These are phyloP conservation scores for Basipetospora sp. DNA, from an alignment of 2,329 filamentous ascomycete genomes.

Conservation along the genomic window DNA sequence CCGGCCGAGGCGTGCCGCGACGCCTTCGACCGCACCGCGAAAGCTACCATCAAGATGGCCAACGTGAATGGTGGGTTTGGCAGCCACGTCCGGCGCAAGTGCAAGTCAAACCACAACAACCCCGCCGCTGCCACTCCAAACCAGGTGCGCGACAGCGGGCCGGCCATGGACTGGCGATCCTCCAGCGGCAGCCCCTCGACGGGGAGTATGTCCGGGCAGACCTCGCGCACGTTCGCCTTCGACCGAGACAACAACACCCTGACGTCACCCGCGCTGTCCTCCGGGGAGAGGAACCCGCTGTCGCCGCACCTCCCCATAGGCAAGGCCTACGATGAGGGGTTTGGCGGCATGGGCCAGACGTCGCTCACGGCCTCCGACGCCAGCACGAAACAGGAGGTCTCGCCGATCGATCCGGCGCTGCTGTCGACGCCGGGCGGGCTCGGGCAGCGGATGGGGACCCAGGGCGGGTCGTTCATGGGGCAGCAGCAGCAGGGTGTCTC, in stretches of 20 bases:
- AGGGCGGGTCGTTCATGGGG: slow-evolving; percentile 18
- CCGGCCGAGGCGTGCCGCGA: slow-evolving; percentile 89
- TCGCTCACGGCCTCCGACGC: slow-evolving; percentile 15
- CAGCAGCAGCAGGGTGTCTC: slow-evolving; percentile 19
- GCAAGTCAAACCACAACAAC: slow-evolving; percentile 10
- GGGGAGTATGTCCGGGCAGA: slow-evolving; percentile 9
- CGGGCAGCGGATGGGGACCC: slow-evolving; percentile 21
- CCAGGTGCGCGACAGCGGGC: no score
- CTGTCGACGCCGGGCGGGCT: slow-evolving; percentile 31
- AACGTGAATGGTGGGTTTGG: slow-evolving; percentile 76
- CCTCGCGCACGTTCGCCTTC: slow-evolving; percentile 14
- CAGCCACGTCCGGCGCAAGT: slow-evolving; percentile 15
- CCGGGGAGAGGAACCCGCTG: slow-evolving; percentile 20
- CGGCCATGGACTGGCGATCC: slow-evolving; percentile 16
- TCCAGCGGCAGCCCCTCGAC: slow-evolving; percentile 14
- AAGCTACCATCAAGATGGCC: slow-evolving; percentile 90
- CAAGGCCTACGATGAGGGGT: slow-evolving; percentile 8
- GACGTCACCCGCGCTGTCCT: slow-evolving; percentile 26
- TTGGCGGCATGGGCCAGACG: slow-evolving; percentile 15
- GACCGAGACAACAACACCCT: slow-evolving; percentile 27
- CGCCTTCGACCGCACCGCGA: slow-evolving; percentile 87
- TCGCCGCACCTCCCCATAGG: slow-evolving; percentile 25
- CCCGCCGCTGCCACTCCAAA: no score
- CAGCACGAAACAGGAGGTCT: slow-evolving; percentile 7
- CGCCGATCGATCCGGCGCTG: slow-evolving; percentile 28